Evolutionary conservation across 228 moss, liverwort and hornwort species (phyloP).

Genomic region (Sphagnum magellanicum): DNA sequence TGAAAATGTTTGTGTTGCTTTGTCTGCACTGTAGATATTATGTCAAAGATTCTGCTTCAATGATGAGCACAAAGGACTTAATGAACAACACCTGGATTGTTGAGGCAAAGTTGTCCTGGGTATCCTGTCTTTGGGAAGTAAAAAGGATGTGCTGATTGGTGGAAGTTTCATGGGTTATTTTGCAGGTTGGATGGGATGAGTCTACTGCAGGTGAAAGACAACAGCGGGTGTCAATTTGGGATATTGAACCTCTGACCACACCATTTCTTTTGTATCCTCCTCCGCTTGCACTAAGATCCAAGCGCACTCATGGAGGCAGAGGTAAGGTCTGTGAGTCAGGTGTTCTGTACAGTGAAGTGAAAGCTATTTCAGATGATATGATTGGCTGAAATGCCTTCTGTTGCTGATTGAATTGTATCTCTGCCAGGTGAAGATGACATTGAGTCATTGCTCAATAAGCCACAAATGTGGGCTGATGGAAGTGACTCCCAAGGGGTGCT

Average conservation of each 20-base stretch:
- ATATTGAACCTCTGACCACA: constrained; percentile 88
- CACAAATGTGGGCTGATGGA: constrained; percentile 67
- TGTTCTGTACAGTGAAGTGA: too few relatives aligned
- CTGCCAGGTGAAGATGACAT: constrained; percentile 79
- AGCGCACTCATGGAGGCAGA: constrained; percentile 66
- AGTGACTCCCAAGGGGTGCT: constrained; percentile 43
- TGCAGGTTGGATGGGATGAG: constrained; percentile 98
- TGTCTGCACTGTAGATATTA: too few relatives aligned
- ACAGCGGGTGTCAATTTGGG: constrained; percentile 90
- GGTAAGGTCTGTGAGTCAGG: constrained; percentile 16
- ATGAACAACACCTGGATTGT: too few relatives aligned
- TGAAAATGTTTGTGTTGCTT: too few relatives aligned
- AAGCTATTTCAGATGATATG: too few relatives aligned
- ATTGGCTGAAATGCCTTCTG: too few relatives aligned
- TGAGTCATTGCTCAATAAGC: constrained; percentile 64
- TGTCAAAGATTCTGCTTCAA: too few relatives aligned
- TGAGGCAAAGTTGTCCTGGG: too few relatives aligned
- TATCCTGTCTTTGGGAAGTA: too few relatives aligned
- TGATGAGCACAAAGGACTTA: too few relatives aligned
- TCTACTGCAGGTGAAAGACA: constrained; percentile 98
- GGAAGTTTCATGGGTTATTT: neutral
- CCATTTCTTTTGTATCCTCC: constrained; percentile 79
- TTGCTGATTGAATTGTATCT: neutral
- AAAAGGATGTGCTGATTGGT: neutral
- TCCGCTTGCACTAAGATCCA: constrained; percentile 67